Conservation (phyloP, 2,329 filamentous ascomycete genomes). For the Thielaviopsis ethacetica region DNA sequence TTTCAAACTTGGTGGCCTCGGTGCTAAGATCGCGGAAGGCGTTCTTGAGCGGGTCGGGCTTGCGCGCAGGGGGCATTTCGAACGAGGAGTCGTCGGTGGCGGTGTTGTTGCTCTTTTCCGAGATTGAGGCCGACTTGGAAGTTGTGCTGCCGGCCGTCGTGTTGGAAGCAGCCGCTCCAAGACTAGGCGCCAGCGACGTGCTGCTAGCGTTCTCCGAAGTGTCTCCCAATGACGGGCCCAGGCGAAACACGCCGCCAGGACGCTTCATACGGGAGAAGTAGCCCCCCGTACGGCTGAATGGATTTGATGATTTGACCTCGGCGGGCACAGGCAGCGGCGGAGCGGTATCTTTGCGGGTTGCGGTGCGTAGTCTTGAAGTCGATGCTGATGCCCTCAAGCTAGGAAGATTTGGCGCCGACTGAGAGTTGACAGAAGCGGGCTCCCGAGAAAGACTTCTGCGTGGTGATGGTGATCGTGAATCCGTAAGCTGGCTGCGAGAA, state of each 20-base stretch:
- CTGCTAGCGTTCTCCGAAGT: conserved; percentile 26
- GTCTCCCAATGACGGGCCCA: conserved; percentile 20
- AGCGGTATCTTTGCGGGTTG: conserved; percentile 1
- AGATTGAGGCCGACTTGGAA: conserved; percentile 23
- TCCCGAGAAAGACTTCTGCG: conserved; percentile 6
- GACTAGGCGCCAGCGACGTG: conserved; percentile 30
- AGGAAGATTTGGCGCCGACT: conserved; percentile 11
- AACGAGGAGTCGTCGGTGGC: conserved; percentile 29
- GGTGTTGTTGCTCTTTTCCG: conserved; percentile 22
- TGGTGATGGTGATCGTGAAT: conserved; percentile 12
- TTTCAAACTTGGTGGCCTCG: conserved; percentile 41
- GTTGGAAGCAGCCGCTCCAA: conserved; percentile 23
- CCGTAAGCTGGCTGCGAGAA: conserved; percentile 6
- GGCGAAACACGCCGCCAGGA: conserved; percentile 26
- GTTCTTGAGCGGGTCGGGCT: conserved; percentile 37
- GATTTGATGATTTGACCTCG: conserved; percentile 18
- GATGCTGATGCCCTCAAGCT: conserved; percentile 9
- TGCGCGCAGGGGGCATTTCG: conserved; percentile 24
- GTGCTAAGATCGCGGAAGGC: conserved; percentile 37
- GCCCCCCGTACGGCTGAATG: conserved; percentile 27
- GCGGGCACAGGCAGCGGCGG: neutral
- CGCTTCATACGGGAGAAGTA: conserved; percentile 35
- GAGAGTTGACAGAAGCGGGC: conserved; percentile 5
- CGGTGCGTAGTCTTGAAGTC: neutral
- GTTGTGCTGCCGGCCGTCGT: conserved; percentile 21